Percentiles rank a stretch among this genome's conserved stretches.
Conservation (phyloP, 2,329 filamentous ascomycete genomes). For the Davidsoniella neocaledoniae region DNA sequence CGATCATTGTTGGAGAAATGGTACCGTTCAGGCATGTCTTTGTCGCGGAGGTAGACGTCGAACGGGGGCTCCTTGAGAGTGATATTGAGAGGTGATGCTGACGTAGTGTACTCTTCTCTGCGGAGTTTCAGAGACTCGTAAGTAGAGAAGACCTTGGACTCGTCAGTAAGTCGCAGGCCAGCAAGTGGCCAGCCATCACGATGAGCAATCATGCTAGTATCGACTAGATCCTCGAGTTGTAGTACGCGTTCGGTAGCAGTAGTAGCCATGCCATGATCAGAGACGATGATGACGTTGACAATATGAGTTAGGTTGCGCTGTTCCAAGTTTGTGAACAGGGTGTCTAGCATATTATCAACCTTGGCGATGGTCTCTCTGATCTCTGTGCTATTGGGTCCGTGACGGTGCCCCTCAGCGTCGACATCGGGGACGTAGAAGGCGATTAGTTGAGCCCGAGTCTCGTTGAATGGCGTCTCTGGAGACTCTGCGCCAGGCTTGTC, state of each 20-base stretch:
- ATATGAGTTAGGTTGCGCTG: slow-evolving; percentile 71
- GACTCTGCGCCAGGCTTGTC: slow-evolving; percentile 63
- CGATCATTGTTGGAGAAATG: slow-evolving; percentile 78
- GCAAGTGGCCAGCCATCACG: slow-evolving; percentile 90
- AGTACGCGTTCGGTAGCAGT: slow-evolving; percentile 66
- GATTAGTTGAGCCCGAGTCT: slow-evolving; percentile 71
- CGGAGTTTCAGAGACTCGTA: slow-evolving; percentile 32
- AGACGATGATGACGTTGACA: slow-evolving; percentile 91
- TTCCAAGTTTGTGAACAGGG: slow-evolving; percentile 60
- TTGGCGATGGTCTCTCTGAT: slow-evolving; percentile 59
- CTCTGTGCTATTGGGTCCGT: slow-evolving; percentile 88
- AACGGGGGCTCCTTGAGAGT: slow-evolving; percentile 41
- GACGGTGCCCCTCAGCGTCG: slow-evolving; percentile 71
- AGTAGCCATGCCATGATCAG: slow-evolving; percentile 95
- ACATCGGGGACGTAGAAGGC: slow-evolving; percentile 91
- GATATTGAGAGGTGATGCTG: no score
- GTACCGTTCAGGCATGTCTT: slow-evolving; percentile 81
- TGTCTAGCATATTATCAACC: slow-evolving; percentile 71
- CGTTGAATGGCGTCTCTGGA: slow-evolving; percentile 23
- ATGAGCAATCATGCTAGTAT: slow-evolving; percentile 60
- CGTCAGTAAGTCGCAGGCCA: slow-evolving; percentile 65
- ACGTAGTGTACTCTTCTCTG: slow-evolving; percentile 23
- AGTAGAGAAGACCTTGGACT: slow-evolving; percentile 44
- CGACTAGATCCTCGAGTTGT: slow-evolving; percentile 78
- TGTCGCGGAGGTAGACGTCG: slow-evolving; percentile 72